A percentile compares a stretch with the other conserved stretches of the same genome.
phyloP scores from a whole-genome alignment of 176 grass and related monocot genomes.

The Dendrocalamus sinicus region DNA sequence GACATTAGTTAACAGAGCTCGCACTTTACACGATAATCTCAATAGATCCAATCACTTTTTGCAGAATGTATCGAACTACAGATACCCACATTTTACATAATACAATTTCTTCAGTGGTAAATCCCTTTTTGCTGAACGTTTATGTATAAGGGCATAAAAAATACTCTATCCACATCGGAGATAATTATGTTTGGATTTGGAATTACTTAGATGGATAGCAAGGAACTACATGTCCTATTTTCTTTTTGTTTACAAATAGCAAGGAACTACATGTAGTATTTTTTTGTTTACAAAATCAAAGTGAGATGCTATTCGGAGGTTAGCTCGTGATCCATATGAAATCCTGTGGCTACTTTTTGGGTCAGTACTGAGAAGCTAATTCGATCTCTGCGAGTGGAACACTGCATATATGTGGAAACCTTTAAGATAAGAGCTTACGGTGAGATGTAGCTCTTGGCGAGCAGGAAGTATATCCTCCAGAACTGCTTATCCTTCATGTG shows the following conservation, averaged over 20 bases:
- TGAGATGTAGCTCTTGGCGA: slow-evolving; percentile 70
- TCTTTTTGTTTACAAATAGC: too few relatives aligned
- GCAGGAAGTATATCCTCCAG: slow-evolving; percentile 86
- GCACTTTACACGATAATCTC: background rate
- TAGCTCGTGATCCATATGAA: background rate
- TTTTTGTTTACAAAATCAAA: background rate
- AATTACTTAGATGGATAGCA: background rate
- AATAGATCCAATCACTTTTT: background rate
- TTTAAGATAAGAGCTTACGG: slow-evolving; percentile 56
- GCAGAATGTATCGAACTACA: background rate
- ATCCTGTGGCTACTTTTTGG: background rate
- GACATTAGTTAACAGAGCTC: background rate
- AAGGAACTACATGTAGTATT: background rate
- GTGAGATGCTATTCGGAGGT: slow-evolving; percentile 21
- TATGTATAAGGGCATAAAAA: background rate
- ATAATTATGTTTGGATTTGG: background rate
- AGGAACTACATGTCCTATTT: background rate
- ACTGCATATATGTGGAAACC: background rate
- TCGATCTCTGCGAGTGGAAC: background rate
- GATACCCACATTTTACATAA: background rate
- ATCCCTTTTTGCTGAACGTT: background rate
- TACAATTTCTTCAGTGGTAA: background rate
- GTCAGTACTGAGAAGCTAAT: background rate
- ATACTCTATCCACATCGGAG: too few relatives aligned
- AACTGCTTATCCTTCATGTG: slow-evolving; percentile 92